These are phyloP conservation scores for Ligustrum vulgare DNA, from an alignment of 257 asterid species.

Conservation along the genomic window DNA sequence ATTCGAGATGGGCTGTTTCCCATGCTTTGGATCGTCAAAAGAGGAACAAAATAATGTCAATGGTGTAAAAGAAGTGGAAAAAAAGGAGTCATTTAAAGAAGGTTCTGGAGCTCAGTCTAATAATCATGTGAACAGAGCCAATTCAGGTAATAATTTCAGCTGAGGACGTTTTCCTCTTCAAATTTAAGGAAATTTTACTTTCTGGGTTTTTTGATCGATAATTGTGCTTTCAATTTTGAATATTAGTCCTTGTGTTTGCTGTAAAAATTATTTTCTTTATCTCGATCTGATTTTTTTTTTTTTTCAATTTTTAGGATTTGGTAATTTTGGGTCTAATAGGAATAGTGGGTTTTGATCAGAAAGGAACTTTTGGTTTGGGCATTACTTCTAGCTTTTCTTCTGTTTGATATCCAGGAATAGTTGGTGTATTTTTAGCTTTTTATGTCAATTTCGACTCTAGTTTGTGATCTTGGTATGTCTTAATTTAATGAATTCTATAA, in stretches of 20 bases:
- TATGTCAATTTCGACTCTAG: neutral
- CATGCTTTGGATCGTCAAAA: slow-evolving; percentile 81
- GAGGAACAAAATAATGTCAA: slow-evolving; percentile 39
- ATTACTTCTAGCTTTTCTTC: slow-evolving; percentile 4
- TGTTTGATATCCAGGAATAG: neutral
- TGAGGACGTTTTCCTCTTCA: neutral
- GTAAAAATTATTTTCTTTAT: slow-evolving; percentile 2
- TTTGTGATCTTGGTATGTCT: neutral
- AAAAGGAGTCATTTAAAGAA: slow-evolving; percentile 71
- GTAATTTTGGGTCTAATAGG: slow-evolving; percentile 8
- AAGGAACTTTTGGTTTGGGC: neutral
- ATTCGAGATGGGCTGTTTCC: slow-evolving; percentile 77
- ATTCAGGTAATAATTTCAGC: slow-evolving; percentile 49
- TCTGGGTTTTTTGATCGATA: neutral
- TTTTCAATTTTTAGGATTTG: slow-evolving; percentile 13
- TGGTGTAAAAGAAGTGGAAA: slow-evolving; percentile 56
- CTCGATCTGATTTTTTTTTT: slow-evolving; percentile 29
- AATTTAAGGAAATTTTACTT: slow-evolving; percentile 7
- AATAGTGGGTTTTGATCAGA: neutral
- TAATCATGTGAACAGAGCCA: slow-evolving; percentile 50
- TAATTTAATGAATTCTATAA: neutral
- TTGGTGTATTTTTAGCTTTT: neutral
- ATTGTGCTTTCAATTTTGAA: slow-evolving; percentile 16
- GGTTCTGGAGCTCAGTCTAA: slow-evolving; percentile 52
- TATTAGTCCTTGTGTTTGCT: neutral